Conservation (phyloP, 2,329 filamentous ascomycete species). For the Bimuria novae-zelandiae region DNA sequence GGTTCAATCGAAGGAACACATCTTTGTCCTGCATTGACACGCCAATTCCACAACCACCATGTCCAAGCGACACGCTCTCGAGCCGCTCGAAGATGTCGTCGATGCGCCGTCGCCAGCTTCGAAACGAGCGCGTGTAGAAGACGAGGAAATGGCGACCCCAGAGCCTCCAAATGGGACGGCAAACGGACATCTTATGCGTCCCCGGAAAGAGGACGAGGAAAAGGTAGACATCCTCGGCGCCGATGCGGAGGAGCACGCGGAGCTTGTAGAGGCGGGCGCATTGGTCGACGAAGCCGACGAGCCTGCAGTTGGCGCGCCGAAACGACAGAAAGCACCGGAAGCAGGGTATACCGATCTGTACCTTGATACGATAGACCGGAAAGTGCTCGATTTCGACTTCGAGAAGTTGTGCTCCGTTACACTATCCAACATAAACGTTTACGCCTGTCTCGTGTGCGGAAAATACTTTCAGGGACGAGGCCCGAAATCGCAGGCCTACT, state of each 20-base stretch:
- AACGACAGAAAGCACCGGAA: conserved; percentile 76
- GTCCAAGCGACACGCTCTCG: conserved; percentile 54
- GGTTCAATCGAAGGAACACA: background rate
- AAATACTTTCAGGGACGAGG: conserved; percentile 96
- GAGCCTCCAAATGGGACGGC: conserved; percentile 26
- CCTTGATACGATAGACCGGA: conserved; percentile 93
- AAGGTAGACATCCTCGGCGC: conserved; percentile 42
- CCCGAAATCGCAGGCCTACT: conserved; percentile 94
- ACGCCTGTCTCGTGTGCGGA: conserved; percentile 96
- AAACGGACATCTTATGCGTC: conserved; percentile 39
- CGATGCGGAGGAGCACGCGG: conserved; percentile 42
- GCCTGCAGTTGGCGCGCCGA: conserved; percentile 51
- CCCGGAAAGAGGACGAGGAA: conserved; percentile 30
- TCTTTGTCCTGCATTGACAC: background rate
- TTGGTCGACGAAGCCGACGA: conserved; percentile 46
- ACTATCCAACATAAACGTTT: conserved; percentile 97
- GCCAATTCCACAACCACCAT: conserved; percentile 31
- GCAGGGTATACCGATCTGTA: conserved; percentile 95
- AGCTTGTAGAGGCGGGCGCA: conserved; percentile 43
- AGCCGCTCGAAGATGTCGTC: conserved; percentile 49
- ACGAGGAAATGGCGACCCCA: conserved; percentile 44
- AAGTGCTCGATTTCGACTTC: conserved; percentile 95
- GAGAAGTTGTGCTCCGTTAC: conserved; percentile 97
- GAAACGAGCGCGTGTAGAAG: conserved; percentile 54
- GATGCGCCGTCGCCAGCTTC: conserved; percentile 52